Conservation (phyloP, 345 rosid species). For the Eutrema heterophyllum region DNA sequence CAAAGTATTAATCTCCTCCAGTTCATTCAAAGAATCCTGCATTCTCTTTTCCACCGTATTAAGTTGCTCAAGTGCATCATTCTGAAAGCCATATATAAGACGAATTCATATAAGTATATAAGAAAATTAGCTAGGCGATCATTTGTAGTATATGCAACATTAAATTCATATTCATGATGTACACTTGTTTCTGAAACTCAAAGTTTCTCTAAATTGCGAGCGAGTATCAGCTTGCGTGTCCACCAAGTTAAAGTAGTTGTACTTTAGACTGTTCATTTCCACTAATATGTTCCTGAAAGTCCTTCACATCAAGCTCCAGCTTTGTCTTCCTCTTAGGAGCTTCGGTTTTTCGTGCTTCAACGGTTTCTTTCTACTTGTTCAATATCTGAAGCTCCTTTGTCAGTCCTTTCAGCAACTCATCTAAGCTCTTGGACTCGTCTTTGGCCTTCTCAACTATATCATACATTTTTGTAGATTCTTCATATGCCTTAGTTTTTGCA, state of each 20-base stretch:
- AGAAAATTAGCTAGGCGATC: background rate
- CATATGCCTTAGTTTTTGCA: too few species aligned
- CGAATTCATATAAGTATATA: slow-evolving; percentile 8
- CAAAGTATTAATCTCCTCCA: slow-evolving; percentile 60
- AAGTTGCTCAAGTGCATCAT: slow-evolving; percentile 73
- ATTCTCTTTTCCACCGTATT: slow-evolving; percentile 55
- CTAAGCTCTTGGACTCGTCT: slow-evolving; percentile 73
- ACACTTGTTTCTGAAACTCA: background rate
- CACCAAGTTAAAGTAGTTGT: slow-evolving; percentile 28
- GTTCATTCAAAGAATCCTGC: slow-evolving; percentile 68
- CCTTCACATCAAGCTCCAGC: slow-evolving; percentile 85
- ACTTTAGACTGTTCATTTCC: slow-evolving; percentile 79
- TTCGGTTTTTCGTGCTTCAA: slow-evolving; percentile 63
- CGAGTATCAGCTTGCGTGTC: background rate
- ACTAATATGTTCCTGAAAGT: slow-evolving; percentile 62
- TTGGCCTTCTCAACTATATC: slow-evolving; percentile 68
- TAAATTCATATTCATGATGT: slow-evolving; percentile 9
- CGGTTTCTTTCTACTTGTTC: slow-evolving; percentile 69
- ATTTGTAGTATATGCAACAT: background rate
- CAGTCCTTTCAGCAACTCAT: slow-evolving; percentile 58
- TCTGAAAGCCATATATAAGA: slow-evolving; percentile 51
- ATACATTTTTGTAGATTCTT: slow-evolving; percentile 63
- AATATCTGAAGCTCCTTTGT: slow-evolving; percentile 67
- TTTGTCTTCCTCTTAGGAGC: slow-evolving; percentile 78
- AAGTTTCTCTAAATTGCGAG: background rate